Conservation (phyloP, 495 filamentous ascomycete genomes). For the Neurospora sp. region DNA sequence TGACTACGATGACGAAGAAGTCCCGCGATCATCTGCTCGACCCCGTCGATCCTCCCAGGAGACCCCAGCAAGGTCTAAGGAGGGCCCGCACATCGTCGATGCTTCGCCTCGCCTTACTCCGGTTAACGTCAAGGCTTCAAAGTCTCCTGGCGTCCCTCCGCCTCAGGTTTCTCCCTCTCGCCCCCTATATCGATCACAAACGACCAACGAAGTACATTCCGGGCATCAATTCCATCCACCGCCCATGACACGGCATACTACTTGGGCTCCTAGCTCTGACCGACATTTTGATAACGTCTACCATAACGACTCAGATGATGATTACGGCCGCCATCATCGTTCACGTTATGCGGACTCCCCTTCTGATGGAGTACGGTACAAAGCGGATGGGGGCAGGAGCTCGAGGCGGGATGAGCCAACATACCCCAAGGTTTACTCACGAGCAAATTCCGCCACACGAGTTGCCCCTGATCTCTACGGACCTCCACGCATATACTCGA, state of each 20-base stretch:
- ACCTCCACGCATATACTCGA: not conserved
- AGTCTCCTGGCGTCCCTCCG: not conserved
- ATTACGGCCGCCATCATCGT: slow-evolving; percentile 9
- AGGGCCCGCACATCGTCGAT: slow-evolving; percentile 22
- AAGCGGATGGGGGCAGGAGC: not conserved
- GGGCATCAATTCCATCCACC: slow-evolving; percentile 5
- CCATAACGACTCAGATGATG: slow-evolving; percentile 21
- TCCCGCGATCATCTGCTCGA: slow-evolving; percentile 18
- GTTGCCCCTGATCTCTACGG: not conserved
- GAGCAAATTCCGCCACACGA: not conserved
- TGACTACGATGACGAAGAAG: slow-evolving; percentile 19
- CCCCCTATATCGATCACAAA: slow-evolving; percentile 10
- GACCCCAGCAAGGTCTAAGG: slow-evolving; percentile 20
- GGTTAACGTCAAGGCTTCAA: slow-evolving; percentile 21
- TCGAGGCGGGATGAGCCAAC: not conserved
- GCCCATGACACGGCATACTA: slow-evolving; percentile 9
- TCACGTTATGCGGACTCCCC: not conserved
- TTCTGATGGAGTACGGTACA: not conserved
- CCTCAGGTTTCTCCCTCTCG: slow-evolving; percentile 19
- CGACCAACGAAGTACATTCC: slow-evolving; percentile 8
- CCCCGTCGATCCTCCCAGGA: slow-evolving; percentile 33
- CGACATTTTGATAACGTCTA: slow-evolving; percentile 5
- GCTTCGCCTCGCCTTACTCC: slow-evolving; percentile 11
- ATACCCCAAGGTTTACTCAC: not conserved
- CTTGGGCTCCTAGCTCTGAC: slow-evolving; percentile 10